Evolutionary conservation across 495 filamentous ascomycete species (phyloP).

Genomic region (Copromyces sp.): DNA sequence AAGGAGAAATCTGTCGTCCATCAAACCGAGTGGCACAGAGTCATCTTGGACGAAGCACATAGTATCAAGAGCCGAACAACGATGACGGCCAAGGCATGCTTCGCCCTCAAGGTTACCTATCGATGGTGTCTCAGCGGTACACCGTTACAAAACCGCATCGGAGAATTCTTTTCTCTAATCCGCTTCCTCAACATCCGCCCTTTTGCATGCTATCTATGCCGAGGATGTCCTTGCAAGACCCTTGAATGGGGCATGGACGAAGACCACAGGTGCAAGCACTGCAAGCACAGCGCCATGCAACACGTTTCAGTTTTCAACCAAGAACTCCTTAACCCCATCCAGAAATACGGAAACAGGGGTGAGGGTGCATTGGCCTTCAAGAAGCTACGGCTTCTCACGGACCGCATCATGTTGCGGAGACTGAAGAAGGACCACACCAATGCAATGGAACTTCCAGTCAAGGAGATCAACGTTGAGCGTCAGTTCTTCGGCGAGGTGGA

Average conservation of each 20-base stretch:
- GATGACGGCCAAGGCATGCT: constrained; percentile 89
- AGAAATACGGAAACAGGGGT: constrained; percentile 40
- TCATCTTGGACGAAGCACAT: constrained; percentile 94
- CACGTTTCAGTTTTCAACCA: constrained; percentile 96
- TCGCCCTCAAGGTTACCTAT: constrained; percentile 73
- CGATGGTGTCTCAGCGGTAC: constrained; percentile 96
- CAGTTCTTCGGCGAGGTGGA: constrained; percentile 95
- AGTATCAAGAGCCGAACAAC: constrained; percentile 85
- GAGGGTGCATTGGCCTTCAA: constrained; percentile 54
- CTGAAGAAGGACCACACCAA: constrained; percentile 85
- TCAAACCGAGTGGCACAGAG: constrained; percentile 74
- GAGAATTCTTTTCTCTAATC: constrained; percentile 91
- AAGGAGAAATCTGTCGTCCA: constrained; percentile 81
- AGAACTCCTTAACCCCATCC: constrained; percentile 78
- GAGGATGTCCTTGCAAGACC: constrained; percentile 63
- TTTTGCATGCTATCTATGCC: constrained; percentile 90
- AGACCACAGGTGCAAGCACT: constrained; percentile 55
- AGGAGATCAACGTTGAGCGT: constrained; percentile 81
- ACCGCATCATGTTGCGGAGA: constrained; percentile 87
- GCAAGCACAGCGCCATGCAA: constrained; percentile 57
- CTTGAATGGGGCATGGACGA: constrained; percentile 75
- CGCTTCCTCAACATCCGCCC: constrained; percentile 81
- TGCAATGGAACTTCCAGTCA: constrained; percentile 90
- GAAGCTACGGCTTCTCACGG: constrained; percentile 78
- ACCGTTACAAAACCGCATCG: constrained; percentile 91